Evolutionary conservation across 2,329 filamentous ascomycete genomes (phyloP), one percentile per base, ranked within the genome.

Genomic region (Phialophora macrospora): DNA sequence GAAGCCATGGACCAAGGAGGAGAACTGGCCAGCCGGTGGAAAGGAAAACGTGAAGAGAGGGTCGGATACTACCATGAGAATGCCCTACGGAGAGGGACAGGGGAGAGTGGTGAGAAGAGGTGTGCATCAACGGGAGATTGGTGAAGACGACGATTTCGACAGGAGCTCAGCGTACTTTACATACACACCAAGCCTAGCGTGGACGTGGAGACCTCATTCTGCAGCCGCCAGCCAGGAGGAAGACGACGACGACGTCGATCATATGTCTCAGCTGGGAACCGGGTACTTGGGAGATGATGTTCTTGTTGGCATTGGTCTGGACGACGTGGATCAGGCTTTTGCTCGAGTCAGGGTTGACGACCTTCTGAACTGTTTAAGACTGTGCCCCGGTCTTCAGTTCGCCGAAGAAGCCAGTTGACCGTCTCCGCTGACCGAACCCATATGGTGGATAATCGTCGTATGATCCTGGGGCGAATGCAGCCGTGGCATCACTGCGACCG

Each of bases 231-330:
- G 48, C 55, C 46, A 48, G 46, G 65, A 68, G n/a, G 55, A 63
- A 28, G 61, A 63, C 1, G 41, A 64, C 9, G 51, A 66, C 24
- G 66, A 69, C 55, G 49, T 73, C 41, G 75, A 72, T n/a, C 73
- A 75, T 63, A 63, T 75, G n/a, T 70, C 70, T 60, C 73, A 74
- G 52, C 75, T 77, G 63, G 74, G 74, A 2, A 74, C 71, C 1
- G 77, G 77, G 11, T 78, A 72, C 63, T 66, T 79, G 12, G 77
- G 77, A 60, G 77, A 79, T 63, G 75, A 79, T n/a, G 72, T 79
- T n/a, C 64, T 79, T 22, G 60, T 79, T 34, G 77, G 76, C 20
- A 73, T 79, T 48, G 77, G 77, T 1, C 70, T 79, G 64, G 77
- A 78, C 63, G 77, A 79, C 70, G 68, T 73, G 49, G 71, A 71